phyloP scores from a whole-genome alignment of 306 rosid species.

The Corylus americana region DNA sequence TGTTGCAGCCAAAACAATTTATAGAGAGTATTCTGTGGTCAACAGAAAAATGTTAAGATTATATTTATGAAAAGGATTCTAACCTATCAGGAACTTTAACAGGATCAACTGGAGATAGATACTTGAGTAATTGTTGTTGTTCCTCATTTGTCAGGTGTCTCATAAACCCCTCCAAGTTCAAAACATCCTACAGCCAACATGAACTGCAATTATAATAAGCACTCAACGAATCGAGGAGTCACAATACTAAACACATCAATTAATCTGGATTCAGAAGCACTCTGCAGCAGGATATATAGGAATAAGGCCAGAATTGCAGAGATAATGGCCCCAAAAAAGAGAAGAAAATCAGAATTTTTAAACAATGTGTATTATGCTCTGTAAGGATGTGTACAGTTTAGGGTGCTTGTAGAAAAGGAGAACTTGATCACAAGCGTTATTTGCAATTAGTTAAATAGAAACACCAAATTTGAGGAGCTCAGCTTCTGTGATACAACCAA shows the following conservation, averaged over 20 bases:
- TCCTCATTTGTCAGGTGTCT: slow-evolving; percentile 83
- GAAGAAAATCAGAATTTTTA: background rate
- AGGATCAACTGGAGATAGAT: slow-evolving; percentile 76
- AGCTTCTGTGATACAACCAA: slow-evolving; percentile 6
- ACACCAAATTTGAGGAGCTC: slow-evolving; percentile 11
- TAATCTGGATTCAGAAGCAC: slow-evolving; percentile 8
- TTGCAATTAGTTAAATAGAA: background rate
- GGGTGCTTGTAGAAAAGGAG: background rate
- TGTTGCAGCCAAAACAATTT: slow-evolving; percentile 10
- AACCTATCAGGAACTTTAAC: slow-evolving; percentile 75
- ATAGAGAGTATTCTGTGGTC: slow-evolving; percentile 13
- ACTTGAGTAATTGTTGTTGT: slow-evolving; percentile 76
- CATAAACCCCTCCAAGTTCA: slow-evolving; percentile 75
- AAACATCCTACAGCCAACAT: slow-evolving; percentile 60
- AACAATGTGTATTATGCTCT: background rate
- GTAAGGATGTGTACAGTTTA: background rate
- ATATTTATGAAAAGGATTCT: slow-evolving; percentile 35
- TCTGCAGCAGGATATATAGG: background rate
- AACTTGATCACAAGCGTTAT: slow-evolving; percentile 9
- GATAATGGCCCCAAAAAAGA: background rate
- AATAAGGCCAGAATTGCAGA: slow-evolving; percentile 11
- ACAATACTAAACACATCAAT: background rate
- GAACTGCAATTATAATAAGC: slow-evolving; percentile 31
- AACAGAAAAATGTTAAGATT: background rate
- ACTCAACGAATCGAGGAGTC: slow-evolving; percentile 21